Conservation (phyloP, 2,329 filamentous ascomycete species). For the Didymella glomerata region DNA sequence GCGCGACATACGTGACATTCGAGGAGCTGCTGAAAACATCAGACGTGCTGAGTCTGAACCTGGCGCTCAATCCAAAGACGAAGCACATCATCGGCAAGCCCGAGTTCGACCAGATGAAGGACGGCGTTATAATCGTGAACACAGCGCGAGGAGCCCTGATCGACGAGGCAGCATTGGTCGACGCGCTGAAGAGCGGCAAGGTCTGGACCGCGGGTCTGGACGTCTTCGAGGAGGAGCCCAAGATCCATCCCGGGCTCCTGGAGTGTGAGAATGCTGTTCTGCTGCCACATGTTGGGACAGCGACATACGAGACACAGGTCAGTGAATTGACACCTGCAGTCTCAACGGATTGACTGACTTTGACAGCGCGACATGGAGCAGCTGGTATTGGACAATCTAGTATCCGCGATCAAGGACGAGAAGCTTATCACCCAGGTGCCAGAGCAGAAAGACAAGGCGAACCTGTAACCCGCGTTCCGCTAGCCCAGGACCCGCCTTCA, state of each 20-base stretch:
- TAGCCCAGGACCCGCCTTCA: background rate
- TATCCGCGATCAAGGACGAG: slow-evolving; percentile 64
- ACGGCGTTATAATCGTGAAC: slow-evolving; percentile 66
- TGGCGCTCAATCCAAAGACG: slow-evolving; percentile 61
- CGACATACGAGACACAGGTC: slow-evolving; percentile 66
- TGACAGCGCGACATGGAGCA: slow-evolving; percentile 65
- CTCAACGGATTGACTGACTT: slow-evolving; percentile 18
- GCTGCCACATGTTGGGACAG: slow-evolving; percentile 68
- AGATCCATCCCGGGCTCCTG: slow-evolving; percentile 61
- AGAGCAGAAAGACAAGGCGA: slow-evolving; percentile 61
- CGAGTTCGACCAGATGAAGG: slow-evolving; percentile 63
- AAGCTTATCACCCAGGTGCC: slow-evolving; percentile 67
- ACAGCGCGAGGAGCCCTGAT: slow-evolving; percentile 66
- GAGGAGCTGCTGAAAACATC: slow-evolving; percentile 62
- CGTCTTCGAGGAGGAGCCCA: slow-evolving; percentile 66
- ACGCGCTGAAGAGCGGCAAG: slow-evolving; percentile 62
- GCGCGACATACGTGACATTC: slow-evolving; percentile 64
- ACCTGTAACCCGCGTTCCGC: slow-evolving; percentile 29
- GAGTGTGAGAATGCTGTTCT: slow-evolving; percentile 62
- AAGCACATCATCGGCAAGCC: slow-evolving; percentile 61
- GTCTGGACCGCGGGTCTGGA: slow-evolving; percentile 65
- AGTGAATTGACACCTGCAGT: slow-evolving; percentile 10
- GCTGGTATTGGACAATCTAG: slow-evolving; percentile 66
- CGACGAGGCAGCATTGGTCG: slow-evolving; percentile 64
- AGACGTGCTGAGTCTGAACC: slow-evolving; percentile 64